phyloP scores from a whole-genome alignment of 768 basidiomycete species.

The Pleurotus citrinopileatus region DNA sequence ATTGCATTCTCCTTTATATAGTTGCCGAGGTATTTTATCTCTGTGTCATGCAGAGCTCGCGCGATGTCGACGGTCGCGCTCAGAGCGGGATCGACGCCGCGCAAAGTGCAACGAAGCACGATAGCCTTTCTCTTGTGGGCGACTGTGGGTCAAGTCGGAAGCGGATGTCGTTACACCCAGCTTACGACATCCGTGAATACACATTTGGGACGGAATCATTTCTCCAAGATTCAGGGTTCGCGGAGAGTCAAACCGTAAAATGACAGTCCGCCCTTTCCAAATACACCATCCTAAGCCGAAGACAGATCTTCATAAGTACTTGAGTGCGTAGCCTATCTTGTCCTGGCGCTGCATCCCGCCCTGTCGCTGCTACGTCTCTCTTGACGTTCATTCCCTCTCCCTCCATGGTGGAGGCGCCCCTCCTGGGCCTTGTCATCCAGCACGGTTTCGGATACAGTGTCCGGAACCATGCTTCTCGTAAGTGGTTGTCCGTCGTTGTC shows the following conservation, averaged over 20 bases:
- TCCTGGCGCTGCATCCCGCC: background rate
- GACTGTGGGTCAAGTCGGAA: background rate
- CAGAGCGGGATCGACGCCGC: background rate
- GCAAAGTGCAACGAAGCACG: background rate
- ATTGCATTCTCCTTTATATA: too few relatives aligned
- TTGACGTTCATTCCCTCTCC: background rate
- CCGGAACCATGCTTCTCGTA: slow-evolving; percentile 5
- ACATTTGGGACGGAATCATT: background rate
- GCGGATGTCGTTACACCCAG: too few relatives aligned
- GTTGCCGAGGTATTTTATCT: too few relatives aligned
- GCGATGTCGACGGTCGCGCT: background rate
- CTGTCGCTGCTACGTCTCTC: background rate
- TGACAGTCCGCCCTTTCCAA: background rate
- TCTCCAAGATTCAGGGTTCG: background rate
- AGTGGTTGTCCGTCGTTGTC: background rate
- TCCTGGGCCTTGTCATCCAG: background rate
- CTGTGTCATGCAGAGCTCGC: too few relatives aligned
- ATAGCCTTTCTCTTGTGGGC: background rate
- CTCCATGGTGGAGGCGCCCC: background rate
- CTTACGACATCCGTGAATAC: background rate
- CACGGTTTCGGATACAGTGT: background rate
- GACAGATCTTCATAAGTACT: background rate
- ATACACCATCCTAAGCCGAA: background rate
- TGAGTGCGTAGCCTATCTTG: background rate
- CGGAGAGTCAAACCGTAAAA: background rate